A percentile compares a stretch with the other conserved stretches of the same genome.
Evolutionary conservation across 2,329 filamentous ascomycete genomes (phyloP).

Genomic region (Fusarium torreyae): DNA sequence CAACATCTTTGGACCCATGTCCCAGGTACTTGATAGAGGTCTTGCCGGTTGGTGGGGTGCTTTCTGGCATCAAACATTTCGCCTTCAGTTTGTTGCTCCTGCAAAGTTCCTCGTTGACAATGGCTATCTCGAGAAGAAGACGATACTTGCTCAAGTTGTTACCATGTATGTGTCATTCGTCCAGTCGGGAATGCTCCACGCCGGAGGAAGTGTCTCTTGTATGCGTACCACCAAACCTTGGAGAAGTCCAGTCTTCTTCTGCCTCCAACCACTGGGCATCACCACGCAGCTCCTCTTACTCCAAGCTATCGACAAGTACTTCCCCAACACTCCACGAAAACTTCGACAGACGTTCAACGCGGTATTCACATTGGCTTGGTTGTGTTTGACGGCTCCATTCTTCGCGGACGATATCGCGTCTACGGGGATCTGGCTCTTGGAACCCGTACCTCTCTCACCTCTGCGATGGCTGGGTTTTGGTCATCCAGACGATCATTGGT

Average conservation of each 20-base stretch:
- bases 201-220: slow-evolving; percentile 76
- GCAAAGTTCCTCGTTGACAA: slow-evolving; percentile 61
- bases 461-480: slow-evolving; percentile 78
- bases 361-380: slow-evolving; percentile 74
- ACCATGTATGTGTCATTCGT: slow-evolving; percentile 66
- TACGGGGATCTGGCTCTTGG: slow-evolving; percentile 83
- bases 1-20: slow-evolving; percentile 69
- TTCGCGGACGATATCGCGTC: slow-evolving; percentile 84
- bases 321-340: slow-evolving; percentile 62
- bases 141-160: slow-evolving; percentile 43
- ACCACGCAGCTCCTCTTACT: slow-evolving; percentile 67
- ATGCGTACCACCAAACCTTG: slow-evolving; percentile 68
- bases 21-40: slow-evolving; percentile 75
- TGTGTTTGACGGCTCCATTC: slow-evolving; percentile 74
- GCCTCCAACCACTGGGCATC: slow-evolving; percentile 77
- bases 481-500: slow-evolving; percentile 72
- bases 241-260: slow-evolving; percentile 77
- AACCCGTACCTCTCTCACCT: slow-evolving; percentile 84
- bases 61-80: slow-evolving; percentile 95
- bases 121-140: slow-evolving; percentile 57
- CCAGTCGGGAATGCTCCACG: slow-evolving; percentile 79
- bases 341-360: slow-evolving; percentile 72
- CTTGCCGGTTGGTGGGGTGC: slow-evolving; percentile 86
- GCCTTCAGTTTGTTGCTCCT: slow-evolving; percentile 77
- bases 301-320: slow-evolving; percentile 50